Evolutionary conservation across 306 rosid species (phyloP).

Genomic region (Arachis hypogaea): DNA sequence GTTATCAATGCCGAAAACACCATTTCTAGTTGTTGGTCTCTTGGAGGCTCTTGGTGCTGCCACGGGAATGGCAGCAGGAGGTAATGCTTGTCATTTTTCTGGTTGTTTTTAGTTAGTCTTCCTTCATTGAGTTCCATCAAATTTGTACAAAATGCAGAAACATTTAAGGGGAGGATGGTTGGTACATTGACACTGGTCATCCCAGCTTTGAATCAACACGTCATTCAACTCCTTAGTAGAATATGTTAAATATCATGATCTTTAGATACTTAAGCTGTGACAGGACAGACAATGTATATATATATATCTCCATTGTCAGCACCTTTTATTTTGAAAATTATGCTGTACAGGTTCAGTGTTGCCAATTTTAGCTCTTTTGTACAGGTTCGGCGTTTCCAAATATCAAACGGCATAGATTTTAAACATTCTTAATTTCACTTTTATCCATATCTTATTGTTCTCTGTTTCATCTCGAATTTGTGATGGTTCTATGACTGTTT

Average conservation of each 20-base stretch:
- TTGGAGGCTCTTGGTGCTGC: constrained; percentile 95
- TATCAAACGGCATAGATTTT: constrained; percentile 2
- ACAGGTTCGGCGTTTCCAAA: neutral
- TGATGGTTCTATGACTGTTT: constrained; percentile 8
- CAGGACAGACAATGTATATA: constrained; percentile 8
- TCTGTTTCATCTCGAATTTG: constrained; percentile 24
- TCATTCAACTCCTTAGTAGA: neutral
- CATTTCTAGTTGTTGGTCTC: constrained; percentile 84
- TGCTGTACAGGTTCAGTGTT: constrained; percentile 2
- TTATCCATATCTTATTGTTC: constrained; percentile 4
- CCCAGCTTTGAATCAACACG: constrained; percentile 6
- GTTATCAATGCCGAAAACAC: constrained; percentile 79
- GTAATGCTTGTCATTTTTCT: constrained; percentile 44
- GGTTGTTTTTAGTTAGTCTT: neutral
- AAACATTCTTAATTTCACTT: constrained; percentile 13
- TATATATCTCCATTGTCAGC: neutral
- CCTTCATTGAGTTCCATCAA: neutral
- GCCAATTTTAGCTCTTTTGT: constrained; percentile 7
- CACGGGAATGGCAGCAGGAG: constrained; percentile 98
- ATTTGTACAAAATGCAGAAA: constrained; percentile 10
- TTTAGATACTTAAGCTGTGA: neutral
- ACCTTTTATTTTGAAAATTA: neutral
- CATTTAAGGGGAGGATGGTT: neutral
- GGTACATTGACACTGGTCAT: neutral
- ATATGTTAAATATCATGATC: constrained; percentile 4